phyloP scores from a whole-genome alignment of 2,329 filamentous ascomycete species.

The Talaromyces sp. region DNA sequence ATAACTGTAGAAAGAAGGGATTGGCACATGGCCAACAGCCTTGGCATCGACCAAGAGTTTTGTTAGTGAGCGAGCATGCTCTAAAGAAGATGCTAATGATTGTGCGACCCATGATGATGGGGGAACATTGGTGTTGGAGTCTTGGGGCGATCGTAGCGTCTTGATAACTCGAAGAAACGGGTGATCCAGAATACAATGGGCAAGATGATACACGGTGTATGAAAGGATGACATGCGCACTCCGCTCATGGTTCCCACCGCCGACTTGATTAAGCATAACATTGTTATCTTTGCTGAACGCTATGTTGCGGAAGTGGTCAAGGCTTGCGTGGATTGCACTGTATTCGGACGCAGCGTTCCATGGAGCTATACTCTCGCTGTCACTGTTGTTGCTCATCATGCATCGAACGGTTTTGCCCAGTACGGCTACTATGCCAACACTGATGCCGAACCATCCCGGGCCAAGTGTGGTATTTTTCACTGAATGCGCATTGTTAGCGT shows the following conservation, averaged over 20 bases:
- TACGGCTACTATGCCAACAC: conserved; percentile 13
- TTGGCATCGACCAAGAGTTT: conserved; percentile 19
- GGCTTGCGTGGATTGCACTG: conserved; percentile 7
- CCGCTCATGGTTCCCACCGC: conserved; percentile 2
- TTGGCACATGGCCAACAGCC: conserved; percentile 17
- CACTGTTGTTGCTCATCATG: conserved; percentile 14
- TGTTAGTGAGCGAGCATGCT: conserved; percentile 16
- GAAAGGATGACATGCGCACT: conserved; percentile 19
- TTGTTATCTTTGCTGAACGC: not conserved
- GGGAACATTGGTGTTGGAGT: not conserved
- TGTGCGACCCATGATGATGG: not conserved
- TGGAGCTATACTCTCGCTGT: conserved; percentile 5
- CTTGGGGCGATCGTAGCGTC: not conserved
- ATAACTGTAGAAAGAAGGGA: conserved; percentile 19
- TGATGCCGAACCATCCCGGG: conserved; percentile 16
- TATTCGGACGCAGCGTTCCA: conserved; percentile 15
- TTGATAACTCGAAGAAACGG: conserved; percentile 18
- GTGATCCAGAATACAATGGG: conserved; percentile 18
- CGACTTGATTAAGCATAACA: conserved; percentile 10
- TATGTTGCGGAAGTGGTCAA: conserved; percentile 9
- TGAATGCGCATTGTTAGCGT: not conserved
- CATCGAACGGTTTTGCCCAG: conserved; percentile 15
- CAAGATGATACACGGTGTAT: conserved; percentile 17
- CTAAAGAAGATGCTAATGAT: not conserved
- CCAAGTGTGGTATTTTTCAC: not conserved